Evolutionary conservation across 768 basidiomycete genomes (phyloP).

Genomic region (Termitomyces sp.): DNA sequence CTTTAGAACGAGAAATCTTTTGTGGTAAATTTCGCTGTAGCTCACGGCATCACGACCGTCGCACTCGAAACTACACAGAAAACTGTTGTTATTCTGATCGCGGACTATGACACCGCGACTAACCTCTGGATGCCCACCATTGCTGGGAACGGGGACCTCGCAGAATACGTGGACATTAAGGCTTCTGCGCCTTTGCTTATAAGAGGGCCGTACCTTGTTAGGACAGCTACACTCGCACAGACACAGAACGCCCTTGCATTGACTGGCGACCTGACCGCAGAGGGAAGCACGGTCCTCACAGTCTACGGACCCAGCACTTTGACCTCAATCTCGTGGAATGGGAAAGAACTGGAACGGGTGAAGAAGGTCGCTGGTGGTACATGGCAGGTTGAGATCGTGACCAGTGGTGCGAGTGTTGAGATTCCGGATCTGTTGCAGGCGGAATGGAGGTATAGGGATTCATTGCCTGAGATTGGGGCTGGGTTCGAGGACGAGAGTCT

Average conservation of each 20-base stretch:
- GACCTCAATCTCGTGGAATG: conserved; percentile 13
- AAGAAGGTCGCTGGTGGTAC: conserved; percentile 4
- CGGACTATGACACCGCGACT: conserved; percentile 15
- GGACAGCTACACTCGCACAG: conserved; percentile 9
- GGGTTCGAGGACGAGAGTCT: conserved; percentile 11
- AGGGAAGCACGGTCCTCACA: conserved; percentile 7
- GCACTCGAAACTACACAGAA: conserved; percentile 1
- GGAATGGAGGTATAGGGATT: conserved; percentile 15
- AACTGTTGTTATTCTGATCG: conserved; percentile 11
- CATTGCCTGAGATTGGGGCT: conserved; percentile 12
- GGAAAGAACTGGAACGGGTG: neutral
- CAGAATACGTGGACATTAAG: conserved; percentile 11
- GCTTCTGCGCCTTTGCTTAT: conserved; percentile 14
- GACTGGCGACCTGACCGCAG: conserved; percentile 10
- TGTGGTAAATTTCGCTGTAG: conserved; percentile 9
- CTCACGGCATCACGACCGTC: conserved; percentile 11
- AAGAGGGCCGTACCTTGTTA: conserved; percentile 14
- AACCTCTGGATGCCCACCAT: conserved; percentile 18
- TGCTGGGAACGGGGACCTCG: conserved; percentile 11
- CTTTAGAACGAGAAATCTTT: conserved; percentile 8
- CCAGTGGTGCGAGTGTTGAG: neutral
- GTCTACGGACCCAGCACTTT: conserved; percentile 13
- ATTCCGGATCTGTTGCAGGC: conserved; percentile 12
- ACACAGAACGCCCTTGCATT: conserved; percentile 8
- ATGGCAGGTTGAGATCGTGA: conserved; percentile 4